Evolutionary conservation across 1,139 yeast species (phyloP).

Genomic region (Pneumocystis canis): DNA sequence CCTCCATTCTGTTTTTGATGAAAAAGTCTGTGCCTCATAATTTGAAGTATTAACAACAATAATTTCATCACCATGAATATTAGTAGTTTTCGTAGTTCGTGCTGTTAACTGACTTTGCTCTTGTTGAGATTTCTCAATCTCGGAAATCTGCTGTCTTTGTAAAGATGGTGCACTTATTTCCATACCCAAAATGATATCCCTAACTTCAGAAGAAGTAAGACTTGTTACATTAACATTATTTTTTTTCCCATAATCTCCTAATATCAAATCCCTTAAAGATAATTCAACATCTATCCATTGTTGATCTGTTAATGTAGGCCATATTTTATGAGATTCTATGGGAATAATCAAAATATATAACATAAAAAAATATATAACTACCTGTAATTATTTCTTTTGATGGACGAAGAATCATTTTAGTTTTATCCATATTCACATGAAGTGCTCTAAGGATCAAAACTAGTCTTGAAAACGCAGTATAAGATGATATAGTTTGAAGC

Average conservation of each 20-base stretch:
- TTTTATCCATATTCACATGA: slow-evolving; percentile 59
- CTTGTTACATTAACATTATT: slow-evolving; percentile 76
- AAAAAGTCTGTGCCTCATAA: slow-evolving; percentile 72
- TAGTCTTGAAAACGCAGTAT: slow-evolving; percentile 85
- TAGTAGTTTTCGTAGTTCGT: slow-evolving; percentile 67
- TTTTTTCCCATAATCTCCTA: slow-evolving; percentile 72
- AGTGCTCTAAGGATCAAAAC: slow-evolving; percentile 67
- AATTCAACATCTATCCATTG: slow-evolving; percentile 89
- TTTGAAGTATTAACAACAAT: slow-evolving; percentile 83
- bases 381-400: slow-evolving; percentile 55
- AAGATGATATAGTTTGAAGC: slow-evolving; percentile 68
- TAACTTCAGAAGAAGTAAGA: slow-evolving; percentile 80
- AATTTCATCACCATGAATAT: slow-evolving; percentile 92
- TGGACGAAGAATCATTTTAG: slow-evolving; percentile 63
- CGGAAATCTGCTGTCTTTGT: slow-evolving; percentile 65
- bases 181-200: slow-evolving; percentile 90
- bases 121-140: slow-evolving; percentile 43
- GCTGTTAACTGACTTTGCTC: slow-evolving; percentile 47
- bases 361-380: neutral
- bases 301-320: slow-evolving; percentile 82
- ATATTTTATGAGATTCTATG: slow-evolving; percentile 53
- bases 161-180: slow-evolving; percentile 82
- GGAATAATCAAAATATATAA: neutral
- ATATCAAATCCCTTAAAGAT: slow-evolving; percentile 71
- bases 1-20: slow-evolving; percentile 87